A percentile compares a stretch with the other conserved stretches of the same genome.
These are phyloP conservation scores for Boletus barrowsii DNA, from an alignment of 768 basidiomycete genomes.

Conservation along the genomic window DNA sequence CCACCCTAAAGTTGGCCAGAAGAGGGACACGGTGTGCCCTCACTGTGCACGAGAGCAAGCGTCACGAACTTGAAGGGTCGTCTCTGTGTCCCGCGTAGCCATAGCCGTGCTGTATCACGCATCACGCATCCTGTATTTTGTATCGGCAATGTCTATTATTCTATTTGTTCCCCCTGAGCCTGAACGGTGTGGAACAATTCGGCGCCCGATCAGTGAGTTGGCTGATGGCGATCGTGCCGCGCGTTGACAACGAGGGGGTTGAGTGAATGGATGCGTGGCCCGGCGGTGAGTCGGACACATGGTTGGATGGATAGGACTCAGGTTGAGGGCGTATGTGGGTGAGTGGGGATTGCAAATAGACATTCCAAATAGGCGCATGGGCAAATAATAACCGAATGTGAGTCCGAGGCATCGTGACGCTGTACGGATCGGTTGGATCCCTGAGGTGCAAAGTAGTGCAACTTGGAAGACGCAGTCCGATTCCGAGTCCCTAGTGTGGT, in stretches of 20 bases:
- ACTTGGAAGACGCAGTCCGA: too few relatives aligned
- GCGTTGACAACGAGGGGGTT: constrained; percentile 23
- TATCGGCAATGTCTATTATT: constrained; percentile 18
- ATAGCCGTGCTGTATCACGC: background rate
- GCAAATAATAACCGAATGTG: background rate
- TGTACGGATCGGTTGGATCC: too few relatives aligned
- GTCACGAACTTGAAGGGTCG: constrained; percentile 2
- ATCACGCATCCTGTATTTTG: constrained; percentile 8
- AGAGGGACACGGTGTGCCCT: constrained; percentile 17
- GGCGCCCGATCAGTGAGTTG: constrained; percentile 9
- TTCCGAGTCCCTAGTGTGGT: too few relatives aligned
- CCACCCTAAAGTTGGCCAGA: constrained; percentile 17
- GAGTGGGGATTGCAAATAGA: constrained; percentile 13
- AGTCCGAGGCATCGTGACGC: too few relatives aligned
- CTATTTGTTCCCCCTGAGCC: background rate
- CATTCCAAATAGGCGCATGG: background rate
- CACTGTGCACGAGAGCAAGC: constrained; percentile 19
- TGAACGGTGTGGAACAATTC: too few relatives aligned
- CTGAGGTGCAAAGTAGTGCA: too few relatives aligned
- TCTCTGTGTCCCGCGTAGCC: background rate
- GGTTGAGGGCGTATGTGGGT: constrained; percentile 18
- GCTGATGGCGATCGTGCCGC: constrained; percentile 13
- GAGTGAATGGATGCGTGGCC: background rate
- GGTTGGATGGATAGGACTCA: constrained; percentile 4
- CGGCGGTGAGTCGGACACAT: constrained; percentile 6